A percentile compares a stretch with the other conserved stretches of the same genome.
Evolutionary conservation across 2,329 filamentous ascomycete species (phyloP).

Genomic region (Malbranchea cinnamomea): DNA sequence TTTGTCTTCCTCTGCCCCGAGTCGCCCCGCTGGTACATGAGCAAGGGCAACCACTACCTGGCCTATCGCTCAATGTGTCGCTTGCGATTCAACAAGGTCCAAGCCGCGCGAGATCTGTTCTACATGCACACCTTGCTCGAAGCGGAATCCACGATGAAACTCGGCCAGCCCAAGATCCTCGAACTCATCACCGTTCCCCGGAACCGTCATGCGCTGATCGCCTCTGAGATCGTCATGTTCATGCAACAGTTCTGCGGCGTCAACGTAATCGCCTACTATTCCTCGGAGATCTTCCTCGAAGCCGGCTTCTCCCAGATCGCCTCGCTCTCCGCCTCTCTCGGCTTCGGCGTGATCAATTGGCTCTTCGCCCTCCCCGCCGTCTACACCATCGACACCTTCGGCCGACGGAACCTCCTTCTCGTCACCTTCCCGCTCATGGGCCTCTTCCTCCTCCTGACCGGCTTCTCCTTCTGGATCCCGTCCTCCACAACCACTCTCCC

Average conservation of each 20-base stretch:
- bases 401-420: slow-evolving; percentile 47
- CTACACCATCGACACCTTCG: slow-evolving; percentile 54
- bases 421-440: slow-evolving; percentile 52
- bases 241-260: slow-evolving; percentile 43
- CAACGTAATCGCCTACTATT: slow-evolving; percentile 47
- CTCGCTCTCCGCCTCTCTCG: slow-evolving; percentile 43
- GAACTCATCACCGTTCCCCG: slow-evolving; percentile 47
- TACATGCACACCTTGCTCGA: slow-evolving; percentile 41
- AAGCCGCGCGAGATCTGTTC: slow-evolving; percentile 31
- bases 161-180: slow-evolving; percentile 36
- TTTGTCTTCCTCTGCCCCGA: slow-evolving; percentile 50
- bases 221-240: slow-evolving; percentile 51
- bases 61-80: slow-evolving; percentile 30
- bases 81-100: slow-evolving; percentile 28
- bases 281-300: slow-evolving; percentile 43
- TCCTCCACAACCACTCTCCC: slow-evolving; percentile 14
- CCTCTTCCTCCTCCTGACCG: slow-evolving; percentile 36
- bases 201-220: slow-evolving; percentile 46
- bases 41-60: slow-evolving; percentile 25
- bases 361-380: slow-evolving; percentile 48
- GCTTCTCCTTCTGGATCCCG: slow-evolving; percentile 39
- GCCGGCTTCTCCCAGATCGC: slow-evolving; percentile 35
- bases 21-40: slow-evolving; percentile 35
- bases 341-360: slow-evolving; percentile 49
- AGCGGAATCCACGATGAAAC: slow-evolving; percentile 41